Base-by-base conservation (phyloP, 1,139 yeast species). In the Eremothecium coryli region DNA sequence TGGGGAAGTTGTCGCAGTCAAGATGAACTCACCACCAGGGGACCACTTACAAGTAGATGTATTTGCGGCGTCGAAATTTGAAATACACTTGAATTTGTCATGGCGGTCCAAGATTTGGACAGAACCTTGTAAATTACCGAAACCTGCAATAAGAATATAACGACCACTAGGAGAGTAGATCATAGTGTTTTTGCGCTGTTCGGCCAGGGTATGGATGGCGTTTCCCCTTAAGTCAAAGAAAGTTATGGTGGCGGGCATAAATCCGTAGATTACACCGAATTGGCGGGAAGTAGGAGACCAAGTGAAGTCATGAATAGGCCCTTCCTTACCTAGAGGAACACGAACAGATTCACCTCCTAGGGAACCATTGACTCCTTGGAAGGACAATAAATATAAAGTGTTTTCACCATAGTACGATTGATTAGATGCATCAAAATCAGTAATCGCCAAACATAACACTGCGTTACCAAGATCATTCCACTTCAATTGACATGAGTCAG, bases 251-350 rank as follows among this genome's bases (percentile, higher is more conserved):
- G 96, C 85, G 2, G 99, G 99, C 98, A 93, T 93, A 61, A 73
- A 88, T 23, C 98, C 99, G 56, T 88, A 88, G 41, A 82, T 86
- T 33, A 90, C 98, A 39, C 96, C 97, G 65, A 93, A 93, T 64
- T 90, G 97, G 50, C 95, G 73, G 14, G 95, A 85, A 35, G 88
- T 77, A 40, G 97, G 96, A 18, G 95, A 82, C 99, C 99, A 93
- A 22, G 93, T 79, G 45, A 90, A 82, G 58, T 90, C 98, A 62
- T 93, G 96, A 48, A 93, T 86, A 30, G 98, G 97, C 18, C 98
- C 98, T 52, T 85, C 95, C 53, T 82, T 79, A 42, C 82, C 85
- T 50, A 93, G 73, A 39, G 77, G 73, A 49, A 93, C 88, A 52
- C 95, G 71, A 30, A 90, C 82, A 52, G 90, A 95, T 54, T 84